These are phyloP conservation scores for Leccinum pellstonianum DNA, from an alignment of 768 basidiomycete genomes.

Conservation along the genomic window DNA sequence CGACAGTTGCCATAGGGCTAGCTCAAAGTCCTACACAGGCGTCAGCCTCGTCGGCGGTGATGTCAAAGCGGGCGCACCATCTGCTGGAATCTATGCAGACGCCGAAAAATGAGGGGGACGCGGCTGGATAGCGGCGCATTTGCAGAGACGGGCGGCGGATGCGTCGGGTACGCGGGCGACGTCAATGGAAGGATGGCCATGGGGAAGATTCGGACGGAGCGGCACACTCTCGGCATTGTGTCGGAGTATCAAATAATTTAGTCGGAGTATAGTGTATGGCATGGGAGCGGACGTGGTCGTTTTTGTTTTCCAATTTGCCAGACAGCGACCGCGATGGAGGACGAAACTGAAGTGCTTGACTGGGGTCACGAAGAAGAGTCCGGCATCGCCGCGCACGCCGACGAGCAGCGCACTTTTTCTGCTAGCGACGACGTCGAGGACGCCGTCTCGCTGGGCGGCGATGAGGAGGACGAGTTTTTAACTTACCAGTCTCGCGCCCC, in stretches of 20 bases:
- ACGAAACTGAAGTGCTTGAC: slow-evolving; percentile 68
- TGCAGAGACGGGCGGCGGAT: slow-evolving; percentile 13
- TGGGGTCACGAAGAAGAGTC: slow-evolving; percentile 61
- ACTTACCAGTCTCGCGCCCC: slow-evolving; percentile 39
- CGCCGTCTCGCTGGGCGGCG: slow-evolving; percentile 70
- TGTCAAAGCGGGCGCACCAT: slow-evolving; percentile 57
- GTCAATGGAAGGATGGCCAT: slow-evolving; percentile 36
- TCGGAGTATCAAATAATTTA: slow-evolving; percentile 18
- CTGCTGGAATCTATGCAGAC: slow-evolving; percentile 79
- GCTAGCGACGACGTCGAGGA: slow-evolving; percentile 51
- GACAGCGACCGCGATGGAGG: slow-evolving; percentile 47
- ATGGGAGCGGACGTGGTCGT: slow-evolving; percentile 13
- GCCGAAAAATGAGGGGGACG: slow-evolving; percentile 76
- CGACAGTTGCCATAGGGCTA: slow-evolving; percentile 94
- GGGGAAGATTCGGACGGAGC: slow-evolving; percentile 1
- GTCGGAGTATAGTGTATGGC: slow-evolving; percentile 12
- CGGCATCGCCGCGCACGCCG: slow-evolving; percentile 40
- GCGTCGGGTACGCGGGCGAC: slow-evolving; percentile 25
- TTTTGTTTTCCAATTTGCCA: neutral
- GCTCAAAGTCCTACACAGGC: slow-evolving; percentile 80
- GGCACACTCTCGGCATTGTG: slow-evolving; percentile 23
- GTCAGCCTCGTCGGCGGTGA: neutral
- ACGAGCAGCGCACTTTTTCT: slow-evolving; percentile 34
- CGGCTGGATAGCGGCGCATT: slow-evolving; percentile 43
- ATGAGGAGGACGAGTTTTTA: slow-evolving; percentile 63